A percentile compares a stretch with the other conserved stretches of the same genome.
phyloP scores from a whole-genome alignment of 768 basidiomycete species.

The Suillus luteus region DNA sequence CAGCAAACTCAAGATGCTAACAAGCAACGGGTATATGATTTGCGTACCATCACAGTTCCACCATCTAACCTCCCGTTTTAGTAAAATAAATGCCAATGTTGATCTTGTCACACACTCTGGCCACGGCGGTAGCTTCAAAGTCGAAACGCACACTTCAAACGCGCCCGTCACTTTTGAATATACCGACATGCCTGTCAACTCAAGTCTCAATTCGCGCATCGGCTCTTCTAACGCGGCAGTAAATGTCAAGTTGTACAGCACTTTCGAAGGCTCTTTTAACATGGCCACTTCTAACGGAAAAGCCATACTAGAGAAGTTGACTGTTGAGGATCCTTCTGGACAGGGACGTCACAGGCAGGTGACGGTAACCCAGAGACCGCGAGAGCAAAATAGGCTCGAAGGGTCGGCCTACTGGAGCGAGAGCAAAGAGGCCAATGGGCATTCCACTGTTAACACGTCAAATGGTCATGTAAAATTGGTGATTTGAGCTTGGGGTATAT shows the following conservation, averaged over 20 bases:
- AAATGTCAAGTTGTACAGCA: slow-evolving; percentile 32
- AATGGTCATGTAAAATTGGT: slow-evolving; percentile 18
- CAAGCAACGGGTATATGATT: slow-evolving; percentile 40
- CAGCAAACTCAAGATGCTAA: slow-evolving; percentile 35
- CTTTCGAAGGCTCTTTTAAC: slow-evolving; percentile 46
- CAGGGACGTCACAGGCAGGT: slow-evolving; percentile 35
- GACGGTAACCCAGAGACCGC: slow-evolving; percentile 17
- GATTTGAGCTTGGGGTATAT: slow-evolving; percentile 20
- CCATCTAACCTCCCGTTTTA: slow-evolving; percentile 19
- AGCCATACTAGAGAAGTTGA: slow-evolving; percentile 12
- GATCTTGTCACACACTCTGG: slow-evolving; percentile 34
- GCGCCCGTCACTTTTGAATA: slow-evolving; percentile 32
- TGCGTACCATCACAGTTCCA: neutral
- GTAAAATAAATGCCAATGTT: slow-evolving; percentile 35
- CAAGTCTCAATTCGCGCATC: slow-evolving; percentile 34
- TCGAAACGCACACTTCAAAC: slow-evolving; percentile 33
- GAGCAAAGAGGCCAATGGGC: slow-evolving; percentile 21
- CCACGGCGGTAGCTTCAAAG: slow-evolving; percentile 35
- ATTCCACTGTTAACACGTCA: slow-evolving; percentile 19
- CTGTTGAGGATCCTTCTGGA: slow-evolving; percentile 37
- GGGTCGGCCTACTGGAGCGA: slow-evolving; percentile 30
- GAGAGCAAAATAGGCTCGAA: slow-evolving; percentile 11
- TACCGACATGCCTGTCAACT: slow-evolving; percentile 35
- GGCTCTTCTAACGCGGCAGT: slow-evolving; percentile 32
- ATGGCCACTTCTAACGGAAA: slow-evolving; percentile 29